Evolutionary conservation across 768 basidiomycete species (phyloP).

Genomic region (Phanerodontia chrysosporium): DNA sequence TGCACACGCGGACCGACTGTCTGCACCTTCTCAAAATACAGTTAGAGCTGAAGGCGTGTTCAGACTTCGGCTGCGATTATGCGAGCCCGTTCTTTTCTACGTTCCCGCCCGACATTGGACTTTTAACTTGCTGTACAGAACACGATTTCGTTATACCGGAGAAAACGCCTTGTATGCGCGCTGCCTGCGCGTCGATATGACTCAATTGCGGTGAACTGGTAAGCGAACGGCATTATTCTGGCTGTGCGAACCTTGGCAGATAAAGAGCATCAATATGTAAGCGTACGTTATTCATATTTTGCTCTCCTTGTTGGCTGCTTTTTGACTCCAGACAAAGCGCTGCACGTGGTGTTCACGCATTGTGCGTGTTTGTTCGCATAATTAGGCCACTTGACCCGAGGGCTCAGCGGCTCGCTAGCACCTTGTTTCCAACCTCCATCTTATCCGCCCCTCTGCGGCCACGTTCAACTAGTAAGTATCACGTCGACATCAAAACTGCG

Average conservation of each 20-base stretch:
- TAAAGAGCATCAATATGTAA: not conserved
- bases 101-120: not conserved
- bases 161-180: not conserved
- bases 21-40: constrained; percentile 10
- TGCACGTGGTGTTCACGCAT: not conserved
- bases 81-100: not conserved
- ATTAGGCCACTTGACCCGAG: not conserved
- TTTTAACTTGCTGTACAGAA: not conserved
- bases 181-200: not conserved
- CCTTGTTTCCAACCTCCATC: not conserved
- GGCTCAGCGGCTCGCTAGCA: not conserved
- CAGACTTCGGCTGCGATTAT: not conserved
- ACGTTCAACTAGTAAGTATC: not conserved
- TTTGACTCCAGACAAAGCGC: not conserved
- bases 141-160: not conserved
- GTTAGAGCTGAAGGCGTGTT: constrained; percentile 8
- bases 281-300: not conserved
- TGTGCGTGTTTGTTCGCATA: not conserved
- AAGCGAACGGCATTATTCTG: not conserved
- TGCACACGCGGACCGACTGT: not conserved
- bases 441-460: not conserved
- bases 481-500: not conserved
- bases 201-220: not conserved
- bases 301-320: not conserved
- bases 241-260: not conserved